Conservation (phyloP, 306 rosid species). For the Vachellia pachyceras region DNA sequence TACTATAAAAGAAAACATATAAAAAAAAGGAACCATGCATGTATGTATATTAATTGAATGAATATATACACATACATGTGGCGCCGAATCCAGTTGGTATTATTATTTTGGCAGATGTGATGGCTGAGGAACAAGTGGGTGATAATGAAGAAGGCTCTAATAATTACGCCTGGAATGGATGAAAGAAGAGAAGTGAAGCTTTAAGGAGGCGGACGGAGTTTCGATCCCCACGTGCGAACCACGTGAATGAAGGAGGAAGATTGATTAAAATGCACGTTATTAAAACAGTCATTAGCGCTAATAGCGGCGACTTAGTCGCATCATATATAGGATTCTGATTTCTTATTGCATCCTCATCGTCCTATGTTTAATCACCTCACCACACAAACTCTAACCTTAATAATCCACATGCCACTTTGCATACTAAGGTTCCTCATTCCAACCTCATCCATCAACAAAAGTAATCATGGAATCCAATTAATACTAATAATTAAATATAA, state of each 20-base stretch:
- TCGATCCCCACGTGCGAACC: slow-evolving; percentile 3
- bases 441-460: background rate
- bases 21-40: too few species aligned
- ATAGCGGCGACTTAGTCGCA: slow-evolving; percentile 54
- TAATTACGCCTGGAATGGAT: slow-evolving; percentile 11
- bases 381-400: background rate
- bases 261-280: background rate
- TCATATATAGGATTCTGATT: background rate
- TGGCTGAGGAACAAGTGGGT: background rate
- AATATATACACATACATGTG: too few species aligned
- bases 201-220: background rate
- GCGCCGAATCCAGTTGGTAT: background rate
- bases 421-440: background rate
- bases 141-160: background rate
- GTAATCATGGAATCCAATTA: too few species aligned
- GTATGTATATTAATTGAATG: too few species aligned
- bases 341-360: background rate
- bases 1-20: background rate
- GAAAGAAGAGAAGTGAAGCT: background rate
- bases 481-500: too few species aligned
- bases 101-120: background rate
- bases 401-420: background rate
- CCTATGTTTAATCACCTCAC: background rate
- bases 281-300: slow-evolving; percentile 25
- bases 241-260: background rate